A percentile compares a stretch with the other conserved stretches of the same genome.
Conservation (phyloP, 1,284 basidiomycete species). For the Cutaneotrichosporon dermatis region DNA sequence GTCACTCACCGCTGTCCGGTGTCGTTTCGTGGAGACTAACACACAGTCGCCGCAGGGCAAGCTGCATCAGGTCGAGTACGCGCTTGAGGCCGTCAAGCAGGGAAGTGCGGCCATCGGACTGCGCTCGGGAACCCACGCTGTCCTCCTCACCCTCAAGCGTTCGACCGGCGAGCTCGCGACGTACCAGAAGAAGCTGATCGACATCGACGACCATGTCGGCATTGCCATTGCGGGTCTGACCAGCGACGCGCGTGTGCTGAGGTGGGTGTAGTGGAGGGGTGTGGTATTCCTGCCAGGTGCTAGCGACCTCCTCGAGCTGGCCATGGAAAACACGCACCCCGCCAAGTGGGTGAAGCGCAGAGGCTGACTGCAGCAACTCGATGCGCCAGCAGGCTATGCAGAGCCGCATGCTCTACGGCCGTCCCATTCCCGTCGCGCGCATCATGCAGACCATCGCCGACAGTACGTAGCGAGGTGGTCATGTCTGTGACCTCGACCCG, state of each 20-base stretch:
- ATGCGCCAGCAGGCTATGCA: slow-evolving; percentile 99
- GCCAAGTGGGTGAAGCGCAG: no score
- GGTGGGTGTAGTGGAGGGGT: no score
- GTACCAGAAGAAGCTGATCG: slow-evolving; percentile 99
- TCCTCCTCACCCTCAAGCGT: slow-evolving; percentile 92
- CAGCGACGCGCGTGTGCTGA: slow-evolving; percentile 93
- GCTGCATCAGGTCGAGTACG: slow-evolving; percentile 89
- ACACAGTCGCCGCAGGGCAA: slow-evolving; percentile 47
- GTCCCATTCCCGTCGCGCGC: slow-evolving; percentile 88
- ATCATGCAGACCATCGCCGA: slow-evolving; percentile 92
- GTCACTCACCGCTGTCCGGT: no score
- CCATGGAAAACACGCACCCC: no score
- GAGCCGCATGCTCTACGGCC: slow-evolving; percentile 89
- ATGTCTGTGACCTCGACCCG: neutral
- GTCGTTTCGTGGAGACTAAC: no score
- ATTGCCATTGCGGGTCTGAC: slow-evolving; percentile 98
- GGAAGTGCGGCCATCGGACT: slow-evolving; percentile 96
- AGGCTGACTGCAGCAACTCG: slow-evolving; percentile 72
- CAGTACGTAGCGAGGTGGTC: slow-evolving; percentile 54
- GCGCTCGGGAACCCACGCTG: slow-evolving; percentile 89
- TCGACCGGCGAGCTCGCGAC: slow-evolving; percentile 98
- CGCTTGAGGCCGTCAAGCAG: slow-evolving; percentile 98
- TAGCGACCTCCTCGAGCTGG: no score
- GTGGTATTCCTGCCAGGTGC: no score
- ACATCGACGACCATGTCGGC: slow-evolving; percentile 98